Base-by-base conservation (phyloP, 805 yeast species). In the Candida ficus region DNA sequence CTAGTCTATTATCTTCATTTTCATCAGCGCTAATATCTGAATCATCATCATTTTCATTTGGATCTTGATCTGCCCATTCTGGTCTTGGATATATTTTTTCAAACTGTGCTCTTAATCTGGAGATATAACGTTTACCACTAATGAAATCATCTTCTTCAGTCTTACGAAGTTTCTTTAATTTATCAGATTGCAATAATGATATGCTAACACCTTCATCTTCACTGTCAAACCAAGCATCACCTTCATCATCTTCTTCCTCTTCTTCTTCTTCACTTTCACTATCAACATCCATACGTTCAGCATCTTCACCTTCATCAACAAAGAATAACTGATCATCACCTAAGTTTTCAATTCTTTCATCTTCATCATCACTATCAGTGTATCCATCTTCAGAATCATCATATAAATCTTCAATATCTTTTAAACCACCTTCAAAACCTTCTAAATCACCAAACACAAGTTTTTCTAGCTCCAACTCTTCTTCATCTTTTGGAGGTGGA, bases 371-470 rank as follows among this genome's bases (percentile, higher is more conserved):
- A 21, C 57, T 51, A 5, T 69, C 68, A 9, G 34, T 22, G 20
- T 38, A 49, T 8, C 70, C 71, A 21, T 49, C 56, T 31, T 45
- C 39, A 11, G 49, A 52, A 5, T 65, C 67, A 47, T 62, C 67
- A 48, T 69, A 58, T 7, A 80, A 64, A 46, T 80, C 71, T 26
- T 39, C 87, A 37, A 79, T 64, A 43, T 73, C 71, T 41, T 72
- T 78, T 55, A 87, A 67, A 44, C 80, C 83, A 25, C 61, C 56
- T 53, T 80, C 85, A 64, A 84, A 83, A 23, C 91, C 83, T 41
- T 78, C 83, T 4, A 71, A 52, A 58, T 93, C 98, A 13, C 99
- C 98, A 63, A 93, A 90, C 4, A 93, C 95, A 12, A 87, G 70
- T 59, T 76, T 84, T 47, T 90, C 95, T 37, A 93, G 72, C 41